These are phyloP conservation scores for Nakaseomyces glabratus DNA, from an alignment of 1,139 yeast genomes.

Conservation along the genomic window DNA sequence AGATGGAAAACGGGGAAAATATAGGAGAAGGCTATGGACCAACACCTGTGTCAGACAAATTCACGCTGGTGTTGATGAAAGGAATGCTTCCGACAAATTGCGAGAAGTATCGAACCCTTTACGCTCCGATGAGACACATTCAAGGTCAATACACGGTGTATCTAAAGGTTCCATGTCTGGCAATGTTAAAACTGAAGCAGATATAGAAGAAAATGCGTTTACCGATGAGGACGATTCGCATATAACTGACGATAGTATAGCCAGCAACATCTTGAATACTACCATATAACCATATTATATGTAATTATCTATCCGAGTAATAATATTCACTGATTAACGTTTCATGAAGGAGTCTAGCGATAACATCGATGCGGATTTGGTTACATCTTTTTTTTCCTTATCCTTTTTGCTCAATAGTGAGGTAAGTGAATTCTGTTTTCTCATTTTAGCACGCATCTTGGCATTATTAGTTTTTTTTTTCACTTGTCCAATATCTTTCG, in stretches of 20 bases:
- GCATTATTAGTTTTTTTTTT: conserved; percentile 34
- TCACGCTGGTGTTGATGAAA: conserved; percentile 9
- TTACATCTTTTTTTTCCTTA: conserved; percentile 33
- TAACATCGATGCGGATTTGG: conserved; percentile 28
- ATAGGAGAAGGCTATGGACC: conserved; percentile 50
- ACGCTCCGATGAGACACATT: conserved; percentile 12
- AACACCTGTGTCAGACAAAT: conserved; percentile 32
- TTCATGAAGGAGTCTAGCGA: conserved; percentile 45
- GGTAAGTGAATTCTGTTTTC: conserved; percentile 31
- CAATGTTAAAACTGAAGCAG: conserved; percentile 4
- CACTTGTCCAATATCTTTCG: conserved; percentile 4
- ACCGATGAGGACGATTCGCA: conserved; percentile 3
- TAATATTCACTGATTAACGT: conserved; percentile 9
- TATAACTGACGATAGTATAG: neutral
- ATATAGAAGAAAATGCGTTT: neutral
- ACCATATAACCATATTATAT: conserved; percentile 7
- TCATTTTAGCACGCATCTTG: conserved; percentile 33
- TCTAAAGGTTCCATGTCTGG: conserved; percentile 23
- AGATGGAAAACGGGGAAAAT: conserved; percentile 28
- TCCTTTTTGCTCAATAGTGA: conserved; percentile 39
- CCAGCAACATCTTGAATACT: conserved; percentile 8
- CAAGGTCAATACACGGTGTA: conserved; percentile 15
- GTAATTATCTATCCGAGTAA: too few species aligned
- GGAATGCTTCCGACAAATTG: conserved; percentile 8
- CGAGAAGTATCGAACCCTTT: conserved; percentile 17